A percentile compares a stretch with the other conserved stretches of the same genome.
Evolutionary conservation across 1,139 yeast genomes (phyloP).

Genomic region (Sporopachydermia cereana): DNA sequence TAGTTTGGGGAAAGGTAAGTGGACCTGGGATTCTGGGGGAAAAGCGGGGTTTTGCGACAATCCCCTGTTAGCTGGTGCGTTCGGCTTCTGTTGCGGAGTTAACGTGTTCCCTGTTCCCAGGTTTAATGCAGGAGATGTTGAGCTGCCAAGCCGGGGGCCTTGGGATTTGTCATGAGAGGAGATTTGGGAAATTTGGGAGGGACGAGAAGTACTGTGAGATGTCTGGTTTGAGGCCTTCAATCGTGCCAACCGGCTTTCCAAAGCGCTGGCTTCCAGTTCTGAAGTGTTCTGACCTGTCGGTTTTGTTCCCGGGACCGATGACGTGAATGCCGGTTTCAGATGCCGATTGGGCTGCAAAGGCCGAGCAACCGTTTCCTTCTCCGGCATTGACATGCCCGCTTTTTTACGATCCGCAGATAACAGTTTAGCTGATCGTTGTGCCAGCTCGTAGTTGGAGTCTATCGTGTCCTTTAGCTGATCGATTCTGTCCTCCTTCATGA

Average conservation of each 20-base stretch:
- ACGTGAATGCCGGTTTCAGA: too few species aligned
- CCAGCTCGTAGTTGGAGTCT: not conserved
- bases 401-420: conserved; percentile 8
- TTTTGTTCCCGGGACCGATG: not conserved
- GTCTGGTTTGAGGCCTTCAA: conserved; percentile 8
- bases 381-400: too few species aligned
- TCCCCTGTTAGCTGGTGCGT: too few species aligned
- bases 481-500: not conserved
- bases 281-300: not conserved
- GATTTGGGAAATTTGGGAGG: not conserved
- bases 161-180: too few species aligned
- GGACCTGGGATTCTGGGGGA: conserved; percentile 5
- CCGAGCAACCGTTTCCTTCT: too few species aligned
- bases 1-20: not conserved
- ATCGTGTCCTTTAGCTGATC: not conserved
- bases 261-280: not conserved
- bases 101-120: too few species aligned
- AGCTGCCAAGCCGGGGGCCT: conserved; percentile 3
- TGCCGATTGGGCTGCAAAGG: not conserved
- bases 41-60: not conserved
- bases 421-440: not conserved
- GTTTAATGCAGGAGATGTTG: conserved; percentile 6
- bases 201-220: conserved; percentile 7
- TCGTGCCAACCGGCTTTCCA: not conserved
- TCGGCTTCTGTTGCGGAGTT: too few species aligned